Evolutionary conservation across 2,329 filamentous ascomycete genomes (phyloP).

Genomic region (Zasmidium cellare): DNA sequence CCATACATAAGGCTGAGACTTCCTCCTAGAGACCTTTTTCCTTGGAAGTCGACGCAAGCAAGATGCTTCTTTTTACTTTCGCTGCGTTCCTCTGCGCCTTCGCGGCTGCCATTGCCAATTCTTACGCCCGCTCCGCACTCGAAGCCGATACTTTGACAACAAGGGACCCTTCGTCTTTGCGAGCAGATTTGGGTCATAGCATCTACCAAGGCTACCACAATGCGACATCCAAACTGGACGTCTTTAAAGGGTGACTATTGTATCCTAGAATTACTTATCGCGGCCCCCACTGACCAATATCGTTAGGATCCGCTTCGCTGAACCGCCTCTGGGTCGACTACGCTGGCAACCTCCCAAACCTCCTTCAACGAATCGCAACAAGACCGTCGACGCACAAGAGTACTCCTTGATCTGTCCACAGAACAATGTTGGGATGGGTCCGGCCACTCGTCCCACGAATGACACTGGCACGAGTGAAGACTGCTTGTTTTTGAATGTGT

Average conservation of each 20-base stretch:
- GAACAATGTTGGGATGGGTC: neutral
- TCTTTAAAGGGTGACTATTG: constrained; percentile 5
- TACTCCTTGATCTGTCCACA: constrained; percentile 26
- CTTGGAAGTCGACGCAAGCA: no score
- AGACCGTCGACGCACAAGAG: constrained; percentile 16
- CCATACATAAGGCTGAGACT: no score
- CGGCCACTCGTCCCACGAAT: neutral
- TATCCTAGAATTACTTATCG: no score
- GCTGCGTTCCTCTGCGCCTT: no score
- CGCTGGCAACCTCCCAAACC: constrained; percentile 28
- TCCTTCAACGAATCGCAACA: constrained; percentile 22
- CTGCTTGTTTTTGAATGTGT: constrained; percentile 36
- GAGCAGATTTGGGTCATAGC: constrained; percentile 27
- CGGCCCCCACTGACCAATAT: no score
- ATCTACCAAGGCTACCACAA: constrained; percentile 21
- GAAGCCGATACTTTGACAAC: no score
- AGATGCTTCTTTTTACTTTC: no score
- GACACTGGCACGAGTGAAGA: constrained; percentile 29
- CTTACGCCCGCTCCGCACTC: no score
- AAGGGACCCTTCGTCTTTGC: neutral
- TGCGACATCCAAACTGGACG: neutral
- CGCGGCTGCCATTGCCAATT: no score
- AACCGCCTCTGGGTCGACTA: constrained; percentile 21
- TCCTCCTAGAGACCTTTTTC: no score
- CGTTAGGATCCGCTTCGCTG: constrained; percentile 25